Evolutionary conservation across 495 filamentous ascomycete genomes (phyloP), one percentile per base, ranked within the genome.

Genomic region (Daldinia decipiens): DNA sequence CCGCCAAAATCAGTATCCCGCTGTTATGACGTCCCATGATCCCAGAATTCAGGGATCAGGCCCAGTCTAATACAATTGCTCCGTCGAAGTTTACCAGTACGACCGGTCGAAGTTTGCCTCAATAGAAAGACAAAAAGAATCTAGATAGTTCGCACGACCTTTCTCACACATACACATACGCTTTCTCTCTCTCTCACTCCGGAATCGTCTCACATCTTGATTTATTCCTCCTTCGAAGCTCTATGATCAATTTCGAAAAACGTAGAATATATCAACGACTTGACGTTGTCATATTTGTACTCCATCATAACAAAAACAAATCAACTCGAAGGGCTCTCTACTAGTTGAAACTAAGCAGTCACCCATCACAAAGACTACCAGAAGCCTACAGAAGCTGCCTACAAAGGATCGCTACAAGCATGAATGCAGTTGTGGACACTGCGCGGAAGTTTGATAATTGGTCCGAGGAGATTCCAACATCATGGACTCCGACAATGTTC

Each of bases 401-500:
- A 9, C 32, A 36, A 19, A 24, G 0, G 11, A 9, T 15, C 34
- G 47, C 50, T 27, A 24, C 38, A 60, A 67, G 6, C 15, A 72
- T 73, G 70, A 65, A 68, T 31, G 34, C 43, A 34, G 26, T 43
- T 19, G 13, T 58, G 36, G 50, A 36, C 4, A 13, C 31, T 21
- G 6, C 51, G 5, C 56, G 32, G 5, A 68, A 38, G 26, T 52
- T 65, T 27, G 70, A 68, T 2, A 50, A 65, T 5, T 73, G 70
- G 65, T 19, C 56, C 17, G 61, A 73, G 0, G 70, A 65, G 1
- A 43, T 58, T 2, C 26, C 54, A 4, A 32, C 36, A 8, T 17
- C 34, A 17, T 68, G 64, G 65, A 31, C 60, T 15, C 55, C 56
- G 26, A 19, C 70, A 21, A 65, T 73, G 56, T 68, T 68, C 52